A percentile compares a stretch with the other conserved stretches of the same genome.
phyloP scores from a whole-genome alignment of 148 eudicot species.

The Selenicereus undatus region DNA sequence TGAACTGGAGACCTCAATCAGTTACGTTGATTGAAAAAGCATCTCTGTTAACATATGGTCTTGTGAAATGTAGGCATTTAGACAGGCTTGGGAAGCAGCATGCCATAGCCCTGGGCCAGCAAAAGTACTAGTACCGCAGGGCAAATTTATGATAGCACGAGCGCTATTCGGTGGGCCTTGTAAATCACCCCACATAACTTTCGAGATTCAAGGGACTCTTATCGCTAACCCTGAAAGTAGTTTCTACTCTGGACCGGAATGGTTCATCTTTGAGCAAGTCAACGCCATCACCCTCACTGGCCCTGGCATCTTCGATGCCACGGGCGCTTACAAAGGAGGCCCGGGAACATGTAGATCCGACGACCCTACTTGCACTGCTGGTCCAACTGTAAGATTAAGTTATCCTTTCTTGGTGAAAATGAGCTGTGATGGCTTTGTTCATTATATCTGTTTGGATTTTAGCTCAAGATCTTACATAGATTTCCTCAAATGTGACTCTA shows the following conservation, averaged over 20 bases:
- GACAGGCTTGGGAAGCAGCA: slow-evolving; percentile 52
- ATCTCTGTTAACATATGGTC: neutral
- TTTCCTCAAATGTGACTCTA: too few species aligned
- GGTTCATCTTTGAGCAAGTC: slow-evolving; percentile 30
- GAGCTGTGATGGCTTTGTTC: too few species aligned
- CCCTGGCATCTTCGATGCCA: slow-evolving; percentile 27
- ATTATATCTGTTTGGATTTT: too few species aligned
- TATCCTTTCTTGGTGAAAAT: too few species aligned
- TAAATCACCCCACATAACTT: slow-evolving; percentile 25
- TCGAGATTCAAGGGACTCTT: slow-evolving; percentile 52
- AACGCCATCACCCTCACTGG: slow-evolving; percentile 31
- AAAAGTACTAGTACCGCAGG: slow-evolving; percentile 46
- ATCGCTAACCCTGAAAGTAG: slow-evolving; percentile 32
- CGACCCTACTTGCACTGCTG: slow-evolving; percentile 22
- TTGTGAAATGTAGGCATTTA: slow-evolving; percentile 39
- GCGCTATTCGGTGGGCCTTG: slow-evolving; percentile 60
- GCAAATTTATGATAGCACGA: slow-evolving; percentile 46
- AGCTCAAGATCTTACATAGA: too few species aligned
- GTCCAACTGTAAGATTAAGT: slow-evolving; percentile 26
- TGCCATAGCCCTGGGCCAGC: slow-evolving; percentile 42
- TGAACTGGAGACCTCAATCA: neutral
- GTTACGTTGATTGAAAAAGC: neutral
- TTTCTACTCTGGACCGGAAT: slow-evolving; percentile 24
- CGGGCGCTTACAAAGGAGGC: slow-evolving; percentile 19
- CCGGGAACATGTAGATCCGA: slow-evolving; percentile 21